Conservation (phyloP, 2,329 filamentous ascomycete genomes). For the Ophiostoma himal-ulmi region DNA sequence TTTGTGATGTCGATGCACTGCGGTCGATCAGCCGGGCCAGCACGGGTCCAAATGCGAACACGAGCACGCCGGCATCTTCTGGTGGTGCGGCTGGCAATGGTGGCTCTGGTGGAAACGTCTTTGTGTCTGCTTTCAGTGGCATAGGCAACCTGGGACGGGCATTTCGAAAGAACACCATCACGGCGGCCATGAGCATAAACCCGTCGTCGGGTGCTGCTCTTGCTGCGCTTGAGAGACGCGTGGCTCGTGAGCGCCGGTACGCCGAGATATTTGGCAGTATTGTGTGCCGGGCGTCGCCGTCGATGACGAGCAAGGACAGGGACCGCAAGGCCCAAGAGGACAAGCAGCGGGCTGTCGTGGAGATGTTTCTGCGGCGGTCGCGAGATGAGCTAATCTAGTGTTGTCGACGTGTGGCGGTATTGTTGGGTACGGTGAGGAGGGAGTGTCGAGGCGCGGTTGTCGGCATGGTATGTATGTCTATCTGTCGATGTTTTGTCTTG, state of each 20-base stretch:
- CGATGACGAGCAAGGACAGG: slow-evolving; percentile 37
- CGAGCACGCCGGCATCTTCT: slow-evolving; percentile 8
- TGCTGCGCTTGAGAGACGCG: slow-evolving; percentile 47
- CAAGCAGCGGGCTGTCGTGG: slow-evolving; percentile 59
- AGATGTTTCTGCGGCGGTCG: slow-evolving; percentile 55
- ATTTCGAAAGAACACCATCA: background rate
- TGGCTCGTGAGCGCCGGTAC: slow-evolving; percentile 55
- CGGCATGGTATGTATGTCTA: background rate
- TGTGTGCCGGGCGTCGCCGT: slow-evolving; percentile 49
- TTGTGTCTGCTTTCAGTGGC: slow-evolving; percentile 8
- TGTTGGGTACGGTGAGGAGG: no score
- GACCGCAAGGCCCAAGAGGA: slow-evolving; percentile 58
- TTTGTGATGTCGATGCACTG: slow-evolving; percentile 36
- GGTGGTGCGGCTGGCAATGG: slow-evolving; percentile 22
- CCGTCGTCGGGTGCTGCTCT: slow-evolving; percentile 21
- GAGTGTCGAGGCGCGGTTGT: background rate
- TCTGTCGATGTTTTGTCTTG: background rate
- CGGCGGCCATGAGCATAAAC: slow-evolving; percentile 22
- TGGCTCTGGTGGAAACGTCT: slow-evolving; percentile 24
- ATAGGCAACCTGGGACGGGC: slow-evolving; percentile 31
- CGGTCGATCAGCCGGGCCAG: slow-evolving; percentile 21
- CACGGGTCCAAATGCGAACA: background rate
- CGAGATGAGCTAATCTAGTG: slow-evolving; percentile 23
- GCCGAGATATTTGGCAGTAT: slow-evolving; percentile 60
- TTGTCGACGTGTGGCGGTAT: no score